Percentiles rank a stretch among this genome's conserved stretches.
Evolutionary conservation across 305 asterid genomes (phyloP).

Genomic region (Solanum hybrid): DNA sequence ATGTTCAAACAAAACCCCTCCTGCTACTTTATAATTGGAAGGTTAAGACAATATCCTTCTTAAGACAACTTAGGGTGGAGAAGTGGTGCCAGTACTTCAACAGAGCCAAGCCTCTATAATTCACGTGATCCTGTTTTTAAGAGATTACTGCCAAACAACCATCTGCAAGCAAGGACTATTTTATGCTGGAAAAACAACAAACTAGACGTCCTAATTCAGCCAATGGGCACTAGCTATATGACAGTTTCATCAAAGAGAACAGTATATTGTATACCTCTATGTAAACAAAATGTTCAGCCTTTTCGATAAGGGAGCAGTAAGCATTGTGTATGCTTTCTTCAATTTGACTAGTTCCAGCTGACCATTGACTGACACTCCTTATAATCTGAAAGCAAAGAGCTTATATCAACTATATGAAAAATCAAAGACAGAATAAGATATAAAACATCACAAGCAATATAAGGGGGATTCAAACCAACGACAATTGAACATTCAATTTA

Average conservation of each 20-base stretch:
- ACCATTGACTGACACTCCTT: conserved; percentile 97
- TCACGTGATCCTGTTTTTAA: not conserved
- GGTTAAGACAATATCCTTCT: not conserved
- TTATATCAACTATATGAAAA: not conserved
- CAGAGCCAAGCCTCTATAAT: not conserved
- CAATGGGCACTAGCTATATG: not conserved
- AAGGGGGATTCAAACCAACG: not conserved
- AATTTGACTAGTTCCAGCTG: conserved; percentile 97
- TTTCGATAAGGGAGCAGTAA: conserved; percentile 85
- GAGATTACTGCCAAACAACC: not conserved
- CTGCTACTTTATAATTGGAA: not conserved
- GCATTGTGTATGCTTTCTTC: conserved; percentile 95
- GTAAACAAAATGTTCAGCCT: conserved; percentile 83
- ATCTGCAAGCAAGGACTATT: not conserved
- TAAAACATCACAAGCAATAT: not conserved
- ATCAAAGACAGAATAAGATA: not conserved
- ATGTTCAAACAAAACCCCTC: not conserved
- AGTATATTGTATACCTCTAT: conserved; percentile 57
- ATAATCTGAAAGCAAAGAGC: conserved; percentile 43
- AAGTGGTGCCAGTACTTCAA: not conserved
- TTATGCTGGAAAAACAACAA: not conserved
- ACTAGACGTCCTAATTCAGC: not conserved
- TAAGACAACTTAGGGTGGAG: not conserved
- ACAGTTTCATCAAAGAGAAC: not conserved
- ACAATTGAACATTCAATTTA: not conserved